Evolutionary conservation across 2,329 filamentous ascomycete genomes (phyloP).

Genomic region (Bipolaris cookei): DNA sequence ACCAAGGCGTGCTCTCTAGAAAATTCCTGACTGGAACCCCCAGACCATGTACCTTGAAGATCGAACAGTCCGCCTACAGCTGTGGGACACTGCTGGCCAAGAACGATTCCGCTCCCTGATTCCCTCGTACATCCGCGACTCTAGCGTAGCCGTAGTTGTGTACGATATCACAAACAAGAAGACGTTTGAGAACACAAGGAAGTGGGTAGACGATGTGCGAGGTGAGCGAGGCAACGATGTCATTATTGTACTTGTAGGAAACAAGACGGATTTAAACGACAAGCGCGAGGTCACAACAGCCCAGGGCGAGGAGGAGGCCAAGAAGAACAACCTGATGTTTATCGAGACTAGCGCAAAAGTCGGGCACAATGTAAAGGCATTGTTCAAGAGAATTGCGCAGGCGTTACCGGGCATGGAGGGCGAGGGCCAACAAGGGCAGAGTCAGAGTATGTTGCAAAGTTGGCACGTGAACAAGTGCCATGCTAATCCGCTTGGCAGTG

Average conservation of each 20-base stretch:
- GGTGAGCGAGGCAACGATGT: slow-evolving; percentile 98
- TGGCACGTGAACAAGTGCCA: neutral
- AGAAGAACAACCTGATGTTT: slow-evolving; percentile 98
- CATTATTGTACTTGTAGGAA: slow-evolving; percentile 97
- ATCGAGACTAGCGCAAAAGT: slow-evolving; percentile 98
- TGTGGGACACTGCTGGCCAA: slow-evolving; percentile 98
- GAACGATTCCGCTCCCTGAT: slow-evolving; percentile 97
- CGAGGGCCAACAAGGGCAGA: slow-evolving; percentile 76
- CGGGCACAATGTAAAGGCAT: slow-evolving; percentile 95
- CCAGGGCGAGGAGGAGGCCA: slow-evolving; percentile 96
- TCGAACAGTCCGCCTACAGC: slow-evolving; percentile 92
- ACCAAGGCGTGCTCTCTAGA: neutral
- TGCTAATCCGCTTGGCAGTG: slow-evolving; percentile 61
- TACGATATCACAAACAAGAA: slow-evolving; percentile 98
- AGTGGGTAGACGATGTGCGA: slow-evolving; percentile 99
- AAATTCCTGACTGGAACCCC: slow-evolving; percentile 14
- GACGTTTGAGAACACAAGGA: slow-evolving; percentile 97
- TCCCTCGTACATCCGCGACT: slow-evolving; percentile 98
- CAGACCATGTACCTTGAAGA: slow-evolving; percentile 99
- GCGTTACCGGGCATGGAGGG: slow-evolving; percentile 98
- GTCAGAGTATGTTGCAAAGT: slow-evolving; percentile 70
- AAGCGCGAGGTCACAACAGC: slow-evolving; percentile 96
- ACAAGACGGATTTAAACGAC: slow-evolving; percentile 99
- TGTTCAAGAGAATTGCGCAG: slow-evolving; percentile 98
- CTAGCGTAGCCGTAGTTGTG: slow-evolving; percentile 95